Conservation (phyloP, 352 stramenopile species). For the Saprolegnia diclina region DNA sequence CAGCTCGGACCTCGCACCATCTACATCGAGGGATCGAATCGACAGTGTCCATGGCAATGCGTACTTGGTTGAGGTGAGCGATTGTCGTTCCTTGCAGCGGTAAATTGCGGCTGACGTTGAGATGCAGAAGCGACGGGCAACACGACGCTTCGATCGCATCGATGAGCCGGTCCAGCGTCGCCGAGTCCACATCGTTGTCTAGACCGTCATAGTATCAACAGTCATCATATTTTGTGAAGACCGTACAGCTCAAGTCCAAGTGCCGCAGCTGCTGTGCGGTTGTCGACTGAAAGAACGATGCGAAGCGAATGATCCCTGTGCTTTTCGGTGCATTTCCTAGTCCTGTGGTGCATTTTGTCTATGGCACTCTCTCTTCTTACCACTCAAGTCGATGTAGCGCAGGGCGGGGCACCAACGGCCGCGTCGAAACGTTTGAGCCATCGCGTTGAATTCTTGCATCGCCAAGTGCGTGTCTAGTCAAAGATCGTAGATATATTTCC, state of each 20-base stretch:
- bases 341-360: neutral
- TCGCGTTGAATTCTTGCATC: constrained; percentile 16
- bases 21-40: neutral
- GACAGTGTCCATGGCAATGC: neutral
- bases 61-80: constrained; percentile 26
- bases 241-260: constrained; percentile 23
- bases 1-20: constrained; percentile 16
- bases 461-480: constrained; percentile 9
- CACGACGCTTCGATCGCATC: neutral
- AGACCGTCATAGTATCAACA: neutral
- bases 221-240: no score
- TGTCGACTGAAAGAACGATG: constrained; percentile 14
- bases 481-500: neutral
- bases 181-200: constrained; percentile 23
- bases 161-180: neutral
- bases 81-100: constrained; percentile 2
- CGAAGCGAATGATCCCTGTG: constrained; percentile 17
- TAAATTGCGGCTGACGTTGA: constrained; percentile 19
- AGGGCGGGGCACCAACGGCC: constrained; percentile 7
- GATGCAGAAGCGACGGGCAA: neutral
- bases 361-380: neutral
- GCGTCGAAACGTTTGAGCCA: constrained; percentile 2
- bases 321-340: constrained; percentile 23
- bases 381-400: constrained; percentile 6
- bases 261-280: neutral